phyloP scores from a whole-genome alignment of 257 asterid genomes.

The Jasminum sambac region DNA sequence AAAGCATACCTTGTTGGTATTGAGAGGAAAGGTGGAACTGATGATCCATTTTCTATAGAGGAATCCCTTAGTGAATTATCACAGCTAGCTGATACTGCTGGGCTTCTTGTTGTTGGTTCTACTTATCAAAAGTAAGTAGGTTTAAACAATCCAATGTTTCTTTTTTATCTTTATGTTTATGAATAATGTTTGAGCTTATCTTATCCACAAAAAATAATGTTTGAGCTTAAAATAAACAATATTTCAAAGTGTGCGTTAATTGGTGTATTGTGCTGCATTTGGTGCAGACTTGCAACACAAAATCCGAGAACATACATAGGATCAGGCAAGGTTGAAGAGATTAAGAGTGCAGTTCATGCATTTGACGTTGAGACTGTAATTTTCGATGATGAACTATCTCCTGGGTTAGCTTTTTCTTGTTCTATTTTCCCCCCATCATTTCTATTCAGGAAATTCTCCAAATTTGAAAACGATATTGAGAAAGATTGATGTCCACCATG shows the following conservation, averaged over 20 bases:
- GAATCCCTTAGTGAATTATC: conserved; percentile 85
- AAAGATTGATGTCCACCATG: conserved; percentile 2
- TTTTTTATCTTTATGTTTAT: background rate
- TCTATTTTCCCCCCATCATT: conserved; percentile 1
- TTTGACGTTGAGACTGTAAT: conserved; percentile 85
- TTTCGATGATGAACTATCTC: conserved; percentile 95
- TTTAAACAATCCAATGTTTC: conserved; percentile 1
- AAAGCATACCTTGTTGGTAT: conserved; percentile 88
- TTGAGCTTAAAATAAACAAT: conserved; percentile 12
- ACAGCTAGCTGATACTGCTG: conserved; percentile 98
- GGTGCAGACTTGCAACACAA: conserved; percentile 69
- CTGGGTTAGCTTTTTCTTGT: conserved; percentile 63
- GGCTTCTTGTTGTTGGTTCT: conserved; percentile 82
- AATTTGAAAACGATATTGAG: background rate
- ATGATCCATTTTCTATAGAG: conserved; percentile 68
- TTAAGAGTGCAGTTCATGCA: conserved; percentile 84
- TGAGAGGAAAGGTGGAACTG: conserved; percentile 63
- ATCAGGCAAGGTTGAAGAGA: conserved; percentile 93
- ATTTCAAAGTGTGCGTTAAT: background rate
- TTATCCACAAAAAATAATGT: no score
- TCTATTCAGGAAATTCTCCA: conserved; percentile 6
- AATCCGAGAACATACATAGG: conserved; percentile 93
- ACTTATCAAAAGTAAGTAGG: conserved; percentile 77
- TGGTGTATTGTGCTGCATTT: conserved; percentile 27
- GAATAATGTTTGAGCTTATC: conserved; percentile 1